Conservation (phyloP, 306 rosid genomes). For the cucumber (Cucumis sativus) region Cucumber_9930_V3 NC_026661.2:10006001-10006500, state of each 20-base stretch:
- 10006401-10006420: not conserved
- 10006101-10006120: conserved; percentile 94
- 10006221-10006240: not conserved
- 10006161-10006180: not conserved
- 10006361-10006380: too few species aligned
- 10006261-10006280: too few species aligned
- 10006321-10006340: not conserved
- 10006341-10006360: not conserved
- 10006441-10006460: too few species aligned
- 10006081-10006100: conserved; percentile 99
- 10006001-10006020: not conserved
- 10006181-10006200: not conserved
- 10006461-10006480: not conserved
- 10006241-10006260: not conserved
- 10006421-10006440: not conserved
- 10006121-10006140: conserved; percentile 97
- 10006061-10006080: conserved; percentile 51
- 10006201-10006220: not conserved
- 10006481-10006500: not conserved
- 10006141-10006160: conserved; percentile 19
- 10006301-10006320: not conserved
- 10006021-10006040: not conserved
- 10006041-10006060: not conserved
- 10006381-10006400: too few species aligned
- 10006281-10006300: not conserved